Evolutionary conservation across 768 basidiomycete genomes (phyloP), one percentile per base, ranked within the genome.

Genomic region (Phlegmacium glaucopus): DNA sequence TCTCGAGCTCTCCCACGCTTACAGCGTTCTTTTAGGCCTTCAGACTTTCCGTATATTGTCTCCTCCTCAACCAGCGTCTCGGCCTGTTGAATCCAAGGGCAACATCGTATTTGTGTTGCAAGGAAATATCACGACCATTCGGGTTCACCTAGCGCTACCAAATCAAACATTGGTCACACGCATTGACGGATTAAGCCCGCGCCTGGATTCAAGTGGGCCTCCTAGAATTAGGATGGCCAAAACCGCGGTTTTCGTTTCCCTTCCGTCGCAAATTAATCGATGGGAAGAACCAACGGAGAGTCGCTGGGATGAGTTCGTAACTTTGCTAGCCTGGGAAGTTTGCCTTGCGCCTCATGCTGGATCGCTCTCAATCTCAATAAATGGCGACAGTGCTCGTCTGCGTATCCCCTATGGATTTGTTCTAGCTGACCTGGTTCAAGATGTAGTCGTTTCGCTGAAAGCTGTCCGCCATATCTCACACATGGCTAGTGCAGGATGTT

Each of bases 401-500:
- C 81, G 83, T 15, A 83, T 98, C 29, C 93, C 94, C 1, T 79
- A 79, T 60, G 80, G 83, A 10, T 95, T 86, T 61, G 66, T 87
- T 35, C 65, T 94, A 35, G 78, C 87, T 4, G 82, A 90, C 26
- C 71, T 96, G 42, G 75, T 94, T 39, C 75, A 87, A 42, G 90
- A 91, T 60, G 59, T 78, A 48, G 78, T 71, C 41, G 70, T 90
- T 42, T 75, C 84, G 6, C 55, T 82, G 53, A 98, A 98, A 66
- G 78, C 83, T 1, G 56, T 83, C 38, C 85, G 83, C 52, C 88
- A 94, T 57, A 72, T 96, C 7, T 51, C 72, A 9, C 70, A 69
- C 22, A 79, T 86, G 56, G 74, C 83, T 37, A 61, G 71, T 34
- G 62, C 70, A 6, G 80, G 80, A 1, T 63, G 68, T 41, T 85